A percentile compares a stretch with the other conserved stretches of the same genome.
phyloP scores from a whole-genome alignment of 805 yeast species.

The Millerozyma miso region DNA sequence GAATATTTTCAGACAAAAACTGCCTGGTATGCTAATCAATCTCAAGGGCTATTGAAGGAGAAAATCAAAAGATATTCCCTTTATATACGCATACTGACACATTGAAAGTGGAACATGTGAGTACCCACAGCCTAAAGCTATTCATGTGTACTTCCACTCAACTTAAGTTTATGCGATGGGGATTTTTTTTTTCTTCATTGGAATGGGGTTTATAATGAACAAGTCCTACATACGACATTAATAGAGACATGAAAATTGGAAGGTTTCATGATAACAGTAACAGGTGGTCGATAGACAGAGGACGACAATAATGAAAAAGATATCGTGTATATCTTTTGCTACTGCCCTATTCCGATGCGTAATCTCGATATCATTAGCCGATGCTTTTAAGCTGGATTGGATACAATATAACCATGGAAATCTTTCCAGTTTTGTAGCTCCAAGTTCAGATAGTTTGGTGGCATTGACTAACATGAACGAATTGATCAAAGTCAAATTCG shows the following conservation, averaged over 20 bases:
- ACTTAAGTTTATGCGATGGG: background rate
- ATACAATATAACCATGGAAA: conserved; percentile 43
- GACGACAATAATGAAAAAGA: background rate
- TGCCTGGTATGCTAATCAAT: background rate
- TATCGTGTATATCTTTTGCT: background rate
- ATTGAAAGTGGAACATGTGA: conserved; percentile 19
- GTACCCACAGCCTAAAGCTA: background rate
- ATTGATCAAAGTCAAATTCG: conserved; percentile 10
- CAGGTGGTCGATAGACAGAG: background rate
- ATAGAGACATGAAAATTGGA: background rate
- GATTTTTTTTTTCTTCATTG: no score
- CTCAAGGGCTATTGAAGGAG: background rate
- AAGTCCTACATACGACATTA: background rate
- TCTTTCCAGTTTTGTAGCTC: conserved; percentile 8
- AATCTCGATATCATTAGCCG: conserved; percentile 29
- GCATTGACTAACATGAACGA: conserved; percentile 13
- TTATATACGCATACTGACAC: conserved; percentile 46
- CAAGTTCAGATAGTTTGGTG: conserved; percentile 6
- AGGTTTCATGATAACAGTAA: background rate
- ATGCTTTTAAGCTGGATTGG: conserved; percentile 56
- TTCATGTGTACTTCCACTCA: background rate
- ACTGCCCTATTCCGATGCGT: background rate
- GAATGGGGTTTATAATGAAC: no score
- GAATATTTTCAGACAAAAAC: background rate
- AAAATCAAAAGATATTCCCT: conserved; percentile 3